Evolutionary conservation across 2,329 filamentous ascomycete species (phyloP).

Genomic region (Pseudogymnoascus destructans): DNA sequence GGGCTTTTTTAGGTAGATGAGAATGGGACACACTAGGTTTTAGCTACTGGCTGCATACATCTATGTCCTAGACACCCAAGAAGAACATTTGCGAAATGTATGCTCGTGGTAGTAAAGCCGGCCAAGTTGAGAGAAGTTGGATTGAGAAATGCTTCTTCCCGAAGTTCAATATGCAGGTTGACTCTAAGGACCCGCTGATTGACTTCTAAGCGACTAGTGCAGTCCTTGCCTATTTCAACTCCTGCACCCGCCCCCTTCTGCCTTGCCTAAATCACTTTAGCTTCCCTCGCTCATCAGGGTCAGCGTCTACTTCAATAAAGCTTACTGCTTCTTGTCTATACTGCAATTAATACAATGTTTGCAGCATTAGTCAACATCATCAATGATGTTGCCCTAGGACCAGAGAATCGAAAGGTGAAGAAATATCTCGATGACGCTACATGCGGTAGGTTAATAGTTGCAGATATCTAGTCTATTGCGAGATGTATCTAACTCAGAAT

Average conservation of each 20-base stretch:
- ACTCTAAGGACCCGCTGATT: too few relatives aligned
- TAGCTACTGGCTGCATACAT: constrained; percentile 23
- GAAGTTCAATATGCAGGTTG: too few relatives aligned
- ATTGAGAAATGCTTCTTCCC: too few relatives aligned
- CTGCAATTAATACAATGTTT: neutral
- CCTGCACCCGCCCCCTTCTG: neutral
- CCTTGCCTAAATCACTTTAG: neutral
- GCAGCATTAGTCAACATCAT: neutral
- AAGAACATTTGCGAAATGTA: constrained; percentile 23
- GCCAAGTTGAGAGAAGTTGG: too few relatives aligned
- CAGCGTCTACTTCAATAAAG: neutral
- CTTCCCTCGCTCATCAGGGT: neutral
- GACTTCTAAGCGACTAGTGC: neutral
- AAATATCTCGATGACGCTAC: neutral
- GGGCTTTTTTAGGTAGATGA: constrained; percentile 19
- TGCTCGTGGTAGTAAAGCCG: neutral
- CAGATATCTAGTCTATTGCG: neutral
- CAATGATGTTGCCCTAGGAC: neutral
- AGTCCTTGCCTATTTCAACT: neutral
- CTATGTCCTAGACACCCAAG: constrained; percentile 20
- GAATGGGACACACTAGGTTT: constrained; percentile 21
- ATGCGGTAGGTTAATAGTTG: neutral
- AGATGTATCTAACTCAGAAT: neutral
- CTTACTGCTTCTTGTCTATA: neutral
- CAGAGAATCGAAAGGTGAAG: neutral